Evolutionary conservation across 306 rosid species (phyloP).

Genomic region (Sindora glabra): DNA sequence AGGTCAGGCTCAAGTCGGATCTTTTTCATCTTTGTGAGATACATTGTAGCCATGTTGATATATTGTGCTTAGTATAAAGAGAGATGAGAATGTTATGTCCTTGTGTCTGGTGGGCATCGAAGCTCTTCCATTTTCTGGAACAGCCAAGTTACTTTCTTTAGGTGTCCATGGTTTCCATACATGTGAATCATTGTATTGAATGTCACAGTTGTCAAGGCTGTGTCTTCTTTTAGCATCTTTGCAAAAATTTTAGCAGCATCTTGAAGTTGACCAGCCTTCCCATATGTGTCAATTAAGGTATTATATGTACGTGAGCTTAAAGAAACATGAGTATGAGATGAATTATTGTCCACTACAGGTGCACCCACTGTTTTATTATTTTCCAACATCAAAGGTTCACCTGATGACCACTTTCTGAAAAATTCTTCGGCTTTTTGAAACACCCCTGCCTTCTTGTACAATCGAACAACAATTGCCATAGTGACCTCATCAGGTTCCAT

Average conservation of each 20-base stretch:
- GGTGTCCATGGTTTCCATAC: conserved; percentile 77
- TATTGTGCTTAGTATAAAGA: conserved; percentile 64
- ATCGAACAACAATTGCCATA: conserved; percentile 75
- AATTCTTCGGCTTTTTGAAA: conserved; percentile 67
- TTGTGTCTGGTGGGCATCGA: conserved; percentile 65
- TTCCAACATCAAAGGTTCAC: conserved; percentile 39
- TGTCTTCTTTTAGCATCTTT: conserved; percentile 79
- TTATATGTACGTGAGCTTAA: conserved; percentile 47
- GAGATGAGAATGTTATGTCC: conserved; percentile 73
- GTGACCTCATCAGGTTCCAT: conserved; percentile 85
- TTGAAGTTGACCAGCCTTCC: conserved; percentile 71
- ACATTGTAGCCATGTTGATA: conserved; percentile 51
- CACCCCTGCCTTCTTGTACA: conserved; percentile 67
- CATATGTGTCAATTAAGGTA: conserved; percentile 76
- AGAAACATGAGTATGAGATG: conserved; percentile 6
- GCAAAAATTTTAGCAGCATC: conserved; percentile 79
- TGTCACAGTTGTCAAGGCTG: conserved; percentile 65
- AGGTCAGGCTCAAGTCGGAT: conserved; percentile 65
- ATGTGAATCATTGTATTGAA: conserved; percentile 78
- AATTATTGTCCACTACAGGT: conserved; percentile 63
- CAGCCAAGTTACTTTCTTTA: conserved; percentile 75
- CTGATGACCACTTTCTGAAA: conserved; percentile 68
- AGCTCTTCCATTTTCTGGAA: conserved; percentile 79
- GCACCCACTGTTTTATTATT: conserved; percentile 24
- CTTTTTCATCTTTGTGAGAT: conserved; percentile 58